Percentiles rank a stretch among this genome's conserved stretches.
Evolutionary conservation across 1,284 basidiomycete genomes (phyloP).

Genomic region (Retiboletus flavoniger): DNA sequence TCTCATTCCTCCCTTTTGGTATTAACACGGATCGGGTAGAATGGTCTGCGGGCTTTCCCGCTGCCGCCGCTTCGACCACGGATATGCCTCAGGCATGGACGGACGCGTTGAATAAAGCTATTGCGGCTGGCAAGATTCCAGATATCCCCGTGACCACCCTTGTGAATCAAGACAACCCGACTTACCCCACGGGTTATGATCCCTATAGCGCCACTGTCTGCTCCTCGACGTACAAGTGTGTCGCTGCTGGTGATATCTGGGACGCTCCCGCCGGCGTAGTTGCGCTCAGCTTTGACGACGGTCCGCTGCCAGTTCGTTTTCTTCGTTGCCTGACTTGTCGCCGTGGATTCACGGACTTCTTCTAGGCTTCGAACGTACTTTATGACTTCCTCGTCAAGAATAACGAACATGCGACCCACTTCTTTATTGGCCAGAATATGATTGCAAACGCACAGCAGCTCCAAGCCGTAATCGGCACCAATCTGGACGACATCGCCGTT

Average conservation of each 20-base stretch:
- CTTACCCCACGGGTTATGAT: constrained; percentile 54
- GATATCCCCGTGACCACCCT: constrained; percentile 54
- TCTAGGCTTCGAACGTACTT: constrained; percentile 35
- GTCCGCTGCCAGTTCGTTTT: constrained; percentile 57
- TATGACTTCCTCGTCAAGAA: constrained; percentile 62
- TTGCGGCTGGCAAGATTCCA: constrained; percentile 72
- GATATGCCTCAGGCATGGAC: constrained; percentile 63
- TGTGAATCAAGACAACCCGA: constrained; percentile 45
- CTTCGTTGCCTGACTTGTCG: constrained; percentile 36
- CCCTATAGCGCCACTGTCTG: constrained; percentile 56
- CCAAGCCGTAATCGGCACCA: constrained; percentile 47
- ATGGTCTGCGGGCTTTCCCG: constrained; percentile 59
- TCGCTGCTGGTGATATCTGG: constrained; percentile 61
- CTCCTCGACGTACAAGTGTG: constrained; percentile 67
- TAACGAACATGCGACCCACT: constrained; percentile 70
- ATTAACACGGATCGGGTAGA: constrained; percentile 37
- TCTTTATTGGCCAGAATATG: constrained; percentile 80
- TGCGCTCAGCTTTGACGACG: constrained; percentile 75
- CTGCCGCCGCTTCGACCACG: constrained; percentile 40
- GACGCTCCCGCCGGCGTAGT: constrained; percentile 63
- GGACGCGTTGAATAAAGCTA: constrained; percentile 62
- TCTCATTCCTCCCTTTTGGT: neutral
- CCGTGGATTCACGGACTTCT: constrained; percentile 15
- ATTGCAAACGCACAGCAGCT: constrained; percentile 56
- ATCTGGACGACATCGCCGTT: constrained; percentile 66